Percentiles rank a stretch among this genome's conserved stretches.
phyloP scores from a whole-genome alignment of 108 stramenopile species.

The Mediolabrus comicus region DNA sequence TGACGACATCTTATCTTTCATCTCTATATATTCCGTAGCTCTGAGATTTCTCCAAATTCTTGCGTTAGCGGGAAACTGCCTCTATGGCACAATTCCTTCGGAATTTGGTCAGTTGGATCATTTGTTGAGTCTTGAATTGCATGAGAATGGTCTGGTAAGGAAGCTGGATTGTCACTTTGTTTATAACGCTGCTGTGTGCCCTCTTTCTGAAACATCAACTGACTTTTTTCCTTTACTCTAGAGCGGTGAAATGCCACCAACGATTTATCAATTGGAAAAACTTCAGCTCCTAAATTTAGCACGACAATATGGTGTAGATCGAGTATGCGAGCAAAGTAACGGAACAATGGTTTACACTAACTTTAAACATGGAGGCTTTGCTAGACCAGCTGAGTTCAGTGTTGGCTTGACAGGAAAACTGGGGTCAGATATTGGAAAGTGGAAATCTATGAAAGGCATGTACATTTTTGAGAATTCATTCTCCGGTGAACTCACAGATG shows the following conservation, averaged over 20 bases:
- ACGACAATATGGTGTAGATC: slow-evolving; percentile 7
- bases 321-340: slow-evolving; percentile 3
- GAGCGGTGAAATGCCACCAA: not conserved
- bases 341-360: slow-evolving; percentile 1
- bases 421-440: not conserved
- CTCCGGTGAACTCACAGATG: slow-evolving; percentile 34
- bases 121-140: slow-evolving; percentile 6
- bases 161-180: not conserved
- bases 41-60: slow-evolving; percentile 12
- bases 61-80: slow-evolving; percentile 23
- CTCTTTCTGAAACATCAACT: too few species aligned
- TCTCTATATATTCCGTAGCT: not conserved
- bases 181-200: not conserved
- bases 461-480: slow-evolving; percentile 32
- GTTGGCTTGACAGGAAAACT: slow-evolving; percentile 4
- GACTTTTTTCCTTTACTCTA: not conserved
- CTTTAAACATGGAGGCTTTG: slow-evolving; percentile 6
- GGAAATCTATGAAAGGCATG: slow-evolving; percentile 30
- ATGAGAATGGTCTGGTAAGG: slow-evolving; percentile 16
- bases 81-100: slow-evolving; percentile 31
- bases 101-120: slow-evolving; percentile 15
- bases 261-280: slow-evolving; percentile 15
- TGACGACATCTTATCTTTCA: too few species aligned
- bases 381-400: not conserved
- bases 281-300: slow-evolving; percentile 22